phyloP scores from a whole-genome alignment of 345 rosid genomes.

The Psidium friedrichsthalianum region DNA sequence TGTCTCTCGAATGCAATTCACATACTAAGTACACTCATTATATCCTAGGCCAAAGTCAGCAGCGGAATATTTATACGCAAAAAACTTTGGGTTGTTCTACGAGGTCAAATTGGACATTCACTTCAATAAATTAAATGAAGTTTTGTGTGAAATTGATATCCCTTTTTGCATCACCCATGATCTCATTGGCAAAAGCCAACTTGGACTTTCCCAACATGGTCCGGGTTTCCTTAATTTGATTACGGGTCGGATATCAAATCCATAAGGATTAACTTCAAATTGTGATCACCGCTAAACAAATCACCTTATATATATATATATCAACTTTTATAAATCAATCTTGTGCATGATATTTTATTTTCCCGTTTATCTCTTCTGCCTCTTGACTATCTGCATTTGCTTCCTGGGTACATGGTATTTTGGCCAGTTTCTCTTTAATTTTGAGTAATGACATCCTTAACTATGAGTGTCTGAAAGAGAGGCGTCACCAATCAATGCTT shows the following conservation, averaged over 20 bases:
- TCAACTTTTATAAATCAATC: background rate
- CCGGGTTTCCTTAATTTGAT: background rate
- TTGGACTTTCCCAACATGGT: background rate
- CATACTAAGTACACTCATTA: background rate
- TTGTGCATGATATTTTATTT: background rate
- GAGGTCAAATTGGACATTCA: background rate
- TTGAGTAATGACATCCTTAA: background rate
- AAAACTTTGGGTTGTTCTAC: background rate
- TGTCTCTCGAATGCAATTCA: background rate
- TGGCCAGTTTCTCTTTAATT: background rate
- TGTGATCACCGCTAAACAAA: background rate
- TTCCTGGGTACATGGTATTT: background rate
- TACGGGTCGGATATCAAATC: background rate
- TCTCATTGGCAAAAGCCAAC: background rate
- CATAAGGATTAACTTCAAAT: background rate
- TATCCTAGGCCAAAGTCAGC: background rate
- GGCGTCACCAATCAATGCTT: background rate
- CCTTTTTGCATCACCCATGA: background rate
- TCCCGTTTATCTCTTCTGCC: background rate
- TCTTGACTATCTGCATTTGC: background rate
- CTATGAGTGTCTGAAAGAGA: background rate
- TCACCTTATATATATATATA: background rate
- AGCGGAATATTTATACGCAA: background rate
- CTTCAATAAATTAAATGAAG: background rate
- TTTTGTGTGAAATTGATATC: background rate